A percentile compares a stretch with the other conserved stretches of the same genome.
Evolutionary conservation across 805 yeast genomes (phyloP).

Genomic region (Diddensiella santjacobensis): DNA sequence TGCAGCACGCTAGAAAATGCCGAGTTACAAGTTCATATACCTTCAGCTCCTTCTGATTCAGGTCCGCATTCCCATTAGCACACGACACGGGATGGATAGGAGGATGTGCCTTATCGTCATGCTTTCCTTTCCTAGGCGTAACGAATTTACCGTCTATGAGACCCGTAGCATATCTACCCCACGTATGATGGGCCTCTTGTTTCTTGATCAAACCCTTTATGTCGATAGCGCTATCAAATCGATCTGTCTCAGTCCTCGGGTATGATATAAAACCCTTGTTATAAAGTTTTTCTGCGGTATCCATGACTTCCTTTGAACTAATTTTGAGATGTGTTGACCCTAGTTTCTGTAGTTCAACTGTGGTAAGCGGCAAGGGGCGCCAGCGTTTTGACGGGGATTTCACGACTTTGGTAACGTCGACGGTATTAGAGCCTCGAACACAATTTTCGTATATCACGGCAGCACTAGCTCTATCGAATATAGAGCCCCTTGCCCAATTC

Average conservation of each 20-base stretch:
- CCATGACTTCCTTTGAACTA: slow-evolving; percentile 75
- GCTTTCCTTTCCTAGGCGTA: slow-evolving; percentile 74
- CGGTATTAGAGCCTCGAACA: slow-evolving; percentile 45
- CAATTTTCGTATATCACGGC: slow-evolving; percentile 66
- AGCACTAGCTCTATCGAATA: slow-evolving; percentile 71
- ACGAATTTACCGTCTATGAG: slow-evolving; percentile 46
- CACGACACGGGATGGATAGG: slow-evolving; percentile 83
- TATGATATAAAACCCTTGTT: slow-evolving; percentile 84
- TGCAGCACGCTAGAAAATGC: slow-evolving; percentile 86
- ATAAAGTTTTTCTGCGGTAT: slow-evolving; percentile 77
- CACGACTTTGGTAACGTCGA: slow-evolving; percentile 47
- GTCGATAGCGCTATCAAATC: slow-evolving; percentile 74
- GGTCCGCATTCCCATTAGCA: slow-evolving; percentile 18
- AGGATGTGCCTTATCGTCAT: slow-evolving; percentile 96
- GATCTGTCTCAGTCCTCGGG: slow-evolving; percentile 97
- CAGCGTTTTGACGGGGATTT: slow-evolving; percentile 67
- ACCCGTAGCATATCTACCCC: slow-evolving; percentile 69
- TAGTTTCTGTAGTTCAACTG: slow-evolving; percentile 86
- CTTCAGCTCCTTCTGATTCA: slow-evolving; percentile 47
- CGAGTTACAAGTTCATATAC: slow-evolving; percentile 86
- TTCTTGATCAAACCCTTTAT: slow-evolving; percentile 55
- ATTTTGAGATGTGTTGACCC: slow-evolving; percentile 72
- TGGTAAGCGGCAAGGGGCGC: slow-evolving; percentile 87
- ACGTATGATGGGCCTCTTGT: slow-evolving; percentile 51
- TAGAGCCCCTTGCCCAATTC: slow-evolving; percentile 66